A percentile compares a stretch with the other conserved stretches of the same genome.
Evolutionary conservation across 805 yeast species (phyloP).

Genomic region (Lachancea dasiensis): DNA sequence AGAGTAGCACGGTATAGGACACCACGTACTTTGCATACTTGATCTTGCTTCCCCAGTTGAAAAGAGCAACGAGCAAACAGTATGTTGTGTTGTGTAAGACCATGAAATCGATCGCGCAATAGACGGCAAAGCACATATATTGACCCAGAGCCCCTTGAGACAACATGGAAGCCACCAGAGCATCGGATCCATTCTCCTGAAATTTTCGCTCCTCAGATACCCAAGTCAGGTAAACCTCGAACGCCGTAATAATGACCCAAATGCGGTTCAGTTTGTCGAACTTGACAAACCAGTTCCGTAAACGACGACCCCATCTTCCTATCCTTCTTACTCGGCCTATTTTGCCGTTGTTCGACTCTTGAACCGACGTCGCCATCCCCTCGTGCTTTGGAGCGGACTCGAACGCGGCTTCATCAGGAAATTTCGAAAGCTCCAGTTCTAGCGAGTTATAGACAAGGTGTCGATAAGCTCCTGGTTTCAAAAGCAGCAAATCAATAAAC

Average conservation of each 20-base stretch:
- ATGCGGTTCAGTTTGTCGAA: constrained; percentile 39
- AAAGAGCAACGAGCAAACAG: constrained; percentile 18
- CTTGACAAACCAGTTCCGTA: constrained; percentile 18
- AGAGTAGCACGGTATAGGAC: constrained; percentile 63
- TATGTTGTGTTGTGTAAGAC: constrained; percentile 38
- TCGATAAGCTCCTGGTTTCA: constrained; percentile 83
- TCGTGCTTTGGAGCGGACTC: too few relatives aligned
- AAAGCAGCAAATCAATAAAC: constrained; percentile 72
- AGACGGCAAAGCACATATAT: constrained; percentile 49
- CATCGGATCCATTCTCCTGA: constrained; percentile 6
- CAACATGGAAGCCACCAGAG: constrained; percentile 32
- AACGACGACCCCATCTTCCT: constrained; percentile 4
- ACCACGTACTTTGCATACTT: constrained; percentile 32
- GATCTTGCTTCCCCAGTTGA: constrained; percentile 29
- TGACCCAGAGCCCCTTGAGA: constrained; percentile 39
- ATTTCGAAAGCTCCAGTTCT: constrained; percentile 18
- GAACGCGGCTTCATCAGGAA: constrained; percentile 11
- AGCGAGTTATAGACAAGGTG: constrained; percentile 77
- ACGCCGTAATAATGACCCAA: constrained; percentile 58
- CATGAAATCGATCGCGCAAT: constrained; percentile 44
- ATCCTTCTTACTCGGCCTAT: constrained; percentile 3
- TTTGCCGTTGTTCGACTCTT: not conserved
- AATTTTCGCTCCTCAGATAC: constrained; percentile 71
- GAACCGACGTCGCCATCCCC: too few relatives aligned
- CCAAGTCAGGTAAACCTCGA: constrained; percentile 90